These are phyloP conservation scores for Colletotrichum agaves DNA, from an alignment of 2,329 filamentous ascomycete species.

Conservation along the genomic window DNA sequence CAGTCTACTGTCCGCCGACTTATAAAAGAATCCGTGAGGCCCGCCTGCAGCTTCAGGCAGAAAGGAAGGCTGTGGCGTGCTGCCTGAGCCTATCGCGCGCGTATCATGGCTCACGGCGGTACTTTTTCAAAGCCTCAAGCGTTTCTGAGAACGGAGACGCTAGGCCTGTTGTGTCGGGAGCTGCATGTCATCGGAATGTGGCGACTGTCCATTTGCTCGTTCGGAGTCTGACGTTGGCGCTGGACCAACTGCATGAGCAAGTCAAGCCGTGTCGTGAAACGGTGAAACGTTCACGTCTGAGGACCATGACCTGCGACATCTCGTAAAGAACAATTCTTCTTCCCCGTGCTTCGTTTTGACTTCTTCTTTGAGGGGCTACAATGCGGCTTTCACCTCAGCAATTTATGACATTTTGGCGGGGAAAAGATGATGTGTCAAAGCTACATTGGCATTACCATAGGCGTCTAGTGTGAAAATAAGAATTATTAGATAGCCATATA, in stretches of 20 bases:
- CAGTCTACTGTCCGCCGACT: background rate
- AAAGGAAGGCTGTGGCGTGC: conserved; percentile 1
- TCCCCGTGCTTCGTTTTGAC: too few species aligned
- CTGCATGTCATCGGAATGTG: conserved; percentile 20
- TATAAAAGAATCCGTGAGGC: background rate
- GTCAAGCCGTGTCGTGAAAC: background rate
- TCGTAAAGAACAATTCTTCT: too few species aligned
- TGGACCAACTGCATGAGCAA: background rate
- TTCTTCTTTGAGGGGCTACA: too few species aligned
- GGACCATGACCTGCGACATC: too few species aligned
- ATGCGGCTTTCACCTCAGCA: too few species aligned
- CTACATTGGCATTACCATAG: too few species aligned
- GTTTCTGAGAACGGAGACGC: background rate
- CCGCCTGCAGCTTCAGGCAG: conserved; percentile 8
- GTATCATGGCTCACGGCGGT: background rate
- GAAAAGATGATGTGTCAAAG: too few species aligned
- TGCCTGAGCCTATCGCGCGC: conserved; percentile 11
- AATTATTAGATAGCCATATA: too few species aligned
- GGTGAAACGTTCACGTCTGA: background rate
- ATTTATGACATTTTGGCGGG: too few species aligned
- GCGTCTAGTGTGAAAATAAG: too few species aligned
- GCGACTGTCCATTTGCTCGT: conserved; percentile 11
- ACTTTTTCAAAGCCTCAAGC: conserved; percentile 2
- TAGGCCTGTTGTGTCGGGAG: background rate
- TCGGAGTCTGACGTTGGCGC: background rate